Evolutionary conservation across 208 protist species (phyloP), one percentile per base, ranked within the genome.

Genomic region (Trypanosoma brucei): DNA sequence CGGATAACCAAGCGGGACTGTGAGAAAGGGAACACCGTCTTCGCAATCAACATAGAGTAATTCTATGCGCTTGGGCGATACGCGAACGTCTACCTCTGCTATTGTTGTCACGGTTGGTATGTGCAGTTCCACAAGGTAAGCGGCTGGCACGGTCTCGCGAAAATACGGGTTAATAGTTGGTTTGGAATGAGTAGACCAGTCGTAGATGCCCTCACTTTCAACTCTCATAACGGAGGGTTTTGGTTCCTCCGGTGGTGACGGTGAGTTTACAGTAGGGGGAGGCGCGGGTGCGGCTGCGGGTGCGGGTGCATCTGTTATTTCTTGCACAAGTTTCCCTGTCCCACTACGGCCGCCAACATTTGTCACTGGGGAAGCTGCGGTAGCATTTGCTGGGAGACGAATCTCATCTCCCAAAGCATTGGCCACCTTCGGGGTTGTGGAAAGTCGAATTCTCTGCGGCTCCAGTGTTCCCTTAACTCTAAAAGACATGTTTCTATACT

Each of bases 391-490:
- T 4, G 91, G 86, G 7, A 96, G 76, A 46, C 80, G 71, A 57
- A 96, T 96, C 46, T 96, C 91, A 56, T 94, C 83, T 0, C 74
- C 79, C 71, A 96, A 72, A n/a, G 88, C 86, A 65, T 93, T 93
- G 9, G 54, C 64, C 3, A 55, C 31, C 66, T 86, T 83, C 11
- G 70, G 72, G 35, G 46, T 46, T 11, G 55, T 53, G 9, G 79
- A 83, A 6, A 96, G 71, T 2, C 91, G 88, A 58, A 96, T 92
- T 30, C 91, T 78, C 76, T 96, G 91, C 35, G 83, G 81, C 57
- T 93, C 88, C 31, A 93, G 79, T 30, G 31, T 82, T 44, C 88
- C 91, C 54, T 96, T 96, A 14, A 69, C 86, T 63, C 80, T 91
- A 65, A 96, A 88, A 73, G 93, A 94, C 59, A 93, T 72, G 67